A percentile compares a stretch with the other conserved stretches of the same genome.
Evolutionary conservation across 768 basidiomycete species (phyloP).

Genomic region (Agrocybe praecox): DNA sequence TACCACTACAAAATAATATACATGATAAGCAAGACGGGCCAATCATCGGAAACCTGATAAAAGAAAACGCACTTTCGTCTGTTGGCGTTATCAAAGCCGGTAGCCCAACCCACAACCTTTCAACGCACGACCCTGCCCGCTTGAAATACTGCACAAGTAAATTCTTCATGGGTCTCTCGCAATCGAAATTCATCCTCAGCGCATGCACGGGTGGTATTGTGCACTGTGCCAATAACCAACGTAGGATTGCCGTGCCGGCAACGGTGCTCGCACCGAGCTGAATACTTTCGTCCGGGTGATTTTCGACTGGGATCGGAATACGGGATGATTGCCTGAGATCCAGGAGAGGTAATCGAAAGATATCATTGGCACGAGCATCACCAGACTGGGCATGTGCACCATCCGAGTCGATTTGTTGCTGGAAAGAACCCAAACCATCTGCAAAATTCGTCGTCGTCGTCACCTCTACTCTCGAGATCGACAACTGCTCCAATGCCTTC

Average conservation of each 20-base stretch:
- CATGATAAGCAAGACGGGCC: neutral
- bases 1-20: conserved; percentile 13
- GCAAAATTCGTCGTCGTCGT: conserved; percentile 14
- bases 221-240: conserved; percentile 28
- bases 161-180: conserved; percentile 10
- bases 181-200: conserved; percentile 25
- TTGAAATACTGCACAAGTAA: conserved; percentile 21
- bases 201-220: conserved; percentile 22
- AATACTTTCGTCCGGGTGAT: conserved; percentile 6
- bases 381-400: conserved; percentile 6
- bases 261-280: conserved; percentile 6
- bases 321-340: conserved; percentile 14
- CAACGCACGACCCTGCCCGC: conserved; percentile 22
- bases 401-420: conserved; percentile 10
- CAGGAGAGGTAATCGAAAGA: conserved; percentile 12
- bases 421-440: conserved; percentile 1
- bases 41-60: neutral
- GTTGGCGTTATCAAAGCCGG: conserved; percentile 17
- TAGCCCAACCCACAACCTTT: conserved; percentile 24
- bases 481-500: conserved; percentile 24
- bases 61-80: conserved; percentile 17
- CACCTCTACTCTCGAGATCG: conserved; percentile 22
- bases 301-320: conserved; percentile 1
- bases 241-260: conserved; percentile 15
- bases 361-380: neutral